Evolutionary conservation across 257 asterid genomes (phyloP).

Genomic region (Ilex asprella): DNA sequence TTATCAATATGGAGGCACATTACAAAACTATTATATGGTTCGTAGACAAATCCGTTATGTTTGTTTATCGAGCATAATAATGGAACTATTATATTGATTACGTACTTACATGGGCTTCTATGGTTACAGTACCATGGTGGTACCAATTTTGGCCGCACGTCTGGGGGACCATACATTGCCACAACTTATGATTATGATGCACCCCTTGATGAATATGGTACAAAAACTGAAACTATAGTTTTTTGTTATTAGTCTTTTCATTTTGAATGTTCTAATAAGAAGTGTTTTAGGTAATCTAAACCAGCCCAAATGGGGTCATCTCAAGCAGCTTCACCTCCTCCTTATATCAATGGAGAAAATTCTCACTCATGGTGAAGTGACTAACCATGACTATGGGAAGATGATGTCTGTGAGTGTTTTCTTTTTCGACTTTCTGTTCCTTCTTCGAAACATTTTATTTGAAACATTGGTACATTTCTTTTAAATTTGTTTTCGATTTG

Average conservation of each 20-base stretch:
- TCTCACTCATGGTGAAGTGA: constrained; percentile 27
- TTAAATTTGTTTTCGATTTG: neutral
- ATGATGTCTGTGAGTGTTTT: constrained; percentile 18
- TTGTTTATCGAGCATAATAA: too few relatives aligned
- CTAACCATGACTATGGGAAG: constrained; percentile 17
- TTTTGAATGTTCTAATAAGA: neutral
- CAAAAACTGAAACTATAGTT: too few relatives aligned
- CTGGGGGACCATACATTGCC: constrained; percentile 37
- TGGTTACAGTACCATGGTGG: constrained; percentile 39
- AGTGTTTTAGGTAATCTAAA: constrained; percentile 23
- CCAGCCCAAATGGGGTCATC: constrained; percentile 45
- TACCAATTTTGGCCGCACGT: constrained; percentile 35
- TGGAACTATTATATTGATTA: neutral
- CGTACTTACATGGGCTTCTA: too few relatives aligned
- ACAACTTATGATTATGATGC: constrained; percentile 45
- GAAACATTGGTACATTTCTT: too few relatives aligned
- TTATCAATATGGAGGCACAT: neutral
- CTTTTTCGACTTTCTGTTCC: neutral
- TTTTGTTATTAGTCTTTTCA: too few relatives aligned
- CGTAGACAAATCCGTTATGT: neutral
- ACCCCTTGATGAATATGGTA: constrained; percentile 45
- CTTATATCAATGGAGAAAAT: constrained; percentile 28
- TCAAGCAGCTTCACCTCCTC: constrained; percentile 27
- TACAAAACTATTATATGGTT: neutral
- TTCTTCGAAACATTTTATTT: neutral